These are phyloP conservation scores for Penicillium cataractarum DNA, from an alignment of 495 filamentous ascomycete species.

Conservation along the genomic window DNA sequence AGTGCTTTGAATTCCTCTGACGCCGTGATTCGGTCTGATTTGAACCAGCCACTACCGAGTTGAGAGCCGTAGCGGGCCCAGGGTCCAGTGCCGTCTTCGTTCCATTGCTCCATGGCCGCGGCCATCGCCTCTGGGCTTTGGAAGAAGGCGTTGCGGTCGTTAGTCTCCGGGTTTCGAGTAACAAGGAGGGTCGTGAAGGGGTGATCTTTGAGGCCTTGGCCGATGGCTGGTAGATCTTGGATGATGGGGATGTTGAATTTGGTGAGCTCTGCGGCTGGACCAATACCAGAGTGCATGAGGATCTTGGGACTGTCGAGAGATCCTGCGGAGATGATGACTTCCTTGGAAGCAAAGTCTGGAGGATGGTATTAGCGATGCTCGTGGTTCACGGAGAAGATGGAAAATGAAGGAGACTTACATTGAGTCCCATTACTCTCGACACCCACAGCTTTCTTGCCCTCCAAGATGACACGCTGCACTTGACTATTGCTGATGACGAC, in stretches of 20 bases:
- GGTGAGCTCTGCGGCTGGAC: constrained; percentile 55
- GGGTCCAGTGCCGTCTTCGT: constrained; percentile 47
- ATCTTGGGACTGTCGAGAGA: constrained; percentile 62
- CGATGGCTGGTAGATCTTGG: constrained; percentile 52
- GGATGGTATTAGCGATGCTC: background rate
- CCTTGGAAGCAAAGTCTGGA: constrained; percentile 48
- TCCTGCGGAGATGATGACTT: constrained; percentile 62
- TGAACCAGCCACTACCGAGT: constrained; percentile 56
- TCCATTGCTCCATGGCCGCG: constrained; percentile 51
- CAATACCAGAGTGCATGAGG: constrained; percentile 68
- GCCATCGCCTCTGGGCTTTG: constrained; percentile 38
- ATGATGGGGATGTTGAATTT: constrained; percentile 56
- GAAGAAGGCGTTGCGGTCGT: constrained; percentile 38
- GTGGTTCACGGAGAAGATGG: background rate
- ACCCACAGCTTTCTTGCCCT: constrained; percentile 54
- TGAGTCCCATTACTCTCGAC: constrained; percentile 47
- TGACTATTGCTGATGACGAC: constrained; percentile 51
- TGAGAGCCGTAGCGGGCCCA: constrained; percentile 46
- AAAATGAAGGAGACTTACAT: constrained; percentile 26
- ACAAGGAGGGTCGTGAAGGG: constrained; percentile 30
- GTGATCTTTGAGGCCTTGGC: constrained; percentile 64
- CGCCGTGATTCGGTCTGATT: constrained; percentile 42
- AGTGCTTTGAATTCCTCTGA: constrained; percentile 51
- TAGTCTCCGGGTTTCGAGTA: constrained; percentile 33
- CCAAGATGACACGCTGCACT: constrained; percentile 54